phyloP scores from a whole-genome alignment of 2,329 filamentous ascomycete genomes.

The Madurella mycetomatis region DNA sequence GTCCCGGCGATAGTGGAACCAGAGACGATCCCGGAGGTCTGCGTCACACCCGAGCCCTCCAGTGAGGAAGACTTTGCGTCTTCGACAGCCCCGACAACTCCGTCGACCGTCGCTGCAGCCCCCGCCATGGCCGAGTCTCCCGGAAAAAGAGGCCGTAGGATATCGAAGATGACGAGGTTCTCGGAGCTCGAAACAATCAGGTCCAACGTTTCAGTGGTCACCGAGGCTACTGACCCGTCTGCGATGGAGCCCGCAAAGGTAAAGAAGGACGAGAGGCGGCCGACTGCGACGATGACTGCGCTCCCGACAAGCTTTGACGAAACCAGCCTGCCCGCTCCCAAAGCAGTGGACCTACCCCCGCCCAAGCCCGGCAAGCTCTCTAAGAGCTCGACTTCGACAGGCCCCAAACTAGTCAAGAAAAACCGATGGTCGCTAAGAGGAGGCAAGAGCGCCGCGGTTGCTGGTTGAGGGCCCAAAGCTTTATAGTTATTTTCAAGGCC shows the following conservation, averaged over 20 bases:
- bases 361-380: constrained; percentile 26
- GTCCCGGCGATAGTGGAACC: neutral
- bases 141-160: constrained; percentile 12
- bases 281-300: constrained; percentile 2
- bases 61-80: constrained; percentile 6
- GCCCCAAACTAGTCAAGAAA: constrained; percentile 30
- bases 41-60: constrained; percentile 1
- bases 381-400: constrained; percentile 16
- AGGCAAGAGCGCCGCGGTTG: constrained; percentile 26
- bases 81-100: neutral
- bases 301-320: constrained; percentile 25
- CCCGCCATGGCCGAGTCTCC: neutral
- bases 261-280: constrained; percentile 17
- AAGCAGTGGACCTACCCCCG: constrained; percentile 10
- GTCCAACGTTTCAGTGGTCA: constrained; percentile 22
- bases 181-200: constrained; percentile 31
- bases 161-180: constrained; percentile 28
- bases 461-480: constrained; percentile 21
- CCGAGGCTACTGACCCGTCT: constrained; percentile 4
- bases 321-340: constrained; percentile 14
- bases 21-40: constrained; percentile 1
- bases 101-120: neutral
- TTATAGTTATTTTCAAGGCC: neutral
- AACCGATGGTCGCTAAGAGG: constrained; percentile 30
- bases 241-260: constrained; percentile 9